Base-by-base conservation (phyloP, 805 yeast species). In the Candida oleophila region DNA sequence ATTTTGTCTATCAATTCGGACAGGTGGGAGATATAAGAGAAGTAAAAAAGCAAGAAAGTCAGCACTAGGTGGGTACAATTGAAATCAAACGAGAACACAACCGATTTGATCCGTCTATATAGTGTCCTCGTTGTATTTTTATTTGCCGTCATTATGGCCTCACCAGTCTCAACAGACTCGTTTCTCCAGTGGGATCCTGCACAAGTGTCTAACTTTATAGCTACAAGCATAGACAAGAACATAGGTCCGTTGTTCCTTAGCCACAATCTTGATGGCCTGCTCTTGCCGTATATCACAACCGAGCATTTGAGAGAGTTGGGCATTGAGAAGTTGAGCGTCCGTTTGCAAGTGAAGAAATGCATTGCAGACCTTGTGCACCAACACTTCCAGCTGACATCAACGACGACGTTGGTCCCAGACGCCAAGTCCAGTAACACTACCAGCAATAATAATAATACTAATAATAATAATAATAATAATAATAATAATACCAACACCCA, bases 261-360 rank as follows among this genome's bases (percentile, higher is more conserved):
- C 2, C 79, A 88, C 63, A 82, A 82, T 54, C 79, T 88, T 43
- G 81, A 85, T 3, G 96, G 96, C 1, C 79, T 85, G 25, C 74
- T 87, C 3, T 67, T 92, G 43, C 82, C 88, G 1, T 83, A 80
- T 50, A 69, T 91, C 42, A 80, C 81, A 28, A 79, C 87, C 11
- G 80, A 77, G 7, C 94, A 89, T 59, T 77, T 91, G 38, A 71
- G 74, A 49, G 96, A 90, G 44, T 67, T 92, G 57, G 95, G 91
- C 2, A 74, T 87, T 1, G 46, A 50, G 4, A 68, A 72, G 30
- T 60, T 86, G 28, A 75, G 77, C 25, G 76, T 78, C 16, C 73
- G 96, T 22, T 69, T 91, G 3, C 61, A 64, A 35, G 66, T 90
- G 37, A 81, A 88, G 60, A 72, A 76, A 43, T 76, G 80, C 22